Conservation (phyloP, 2,329 filamentous ascomycete species). For the Elsinoe necatrix region DNA sequence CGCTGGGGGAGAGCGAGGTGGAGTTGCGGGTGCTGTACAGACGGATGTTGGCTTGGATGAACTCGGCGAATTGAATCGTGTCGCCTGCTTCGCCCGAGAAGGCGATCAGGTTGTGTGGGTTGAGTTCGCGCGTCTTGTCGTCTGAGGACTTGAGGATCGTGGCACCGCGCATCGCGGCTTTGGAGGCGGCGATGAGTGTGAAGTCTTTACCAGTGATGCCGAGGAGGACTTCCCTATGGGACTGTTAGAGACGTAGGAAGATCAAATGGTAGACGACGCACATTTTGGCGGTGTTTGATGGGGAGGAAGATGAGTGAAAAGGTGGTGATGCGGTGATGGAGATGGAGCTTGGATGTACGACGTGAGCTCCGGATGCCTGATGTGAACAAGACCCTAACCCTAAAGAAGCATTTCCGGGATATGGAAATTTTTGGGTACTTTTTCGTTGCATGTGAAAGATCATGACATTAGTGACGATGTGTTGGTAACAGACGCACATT, state of each 20-base stretch:
- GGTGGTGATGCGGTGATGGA: background rate
- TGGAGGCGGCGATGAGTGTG: constrained; percentile 92
- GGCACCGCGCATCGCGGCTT: constrained; percentile 95
- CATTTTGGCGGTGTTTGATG: constrained; percentile 21
- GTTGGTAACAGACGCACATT: background rate
- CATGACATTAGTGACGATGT: background rate
- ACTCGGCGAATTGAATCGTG: constrained; percentile 99
- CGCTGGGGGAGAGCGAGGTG: constrained; percentile 80
- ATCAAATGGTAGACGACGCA: constrained; percentile 24
- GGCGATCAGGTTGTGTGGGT: constrained; percentile 89
- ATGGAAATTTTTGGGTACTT: constrained; percentile 9
- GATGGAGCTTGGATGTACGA: constrained; percentile 10
- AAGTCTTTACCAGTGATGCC: constrained; percentile 99
- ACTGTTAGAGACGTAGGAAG: constrained; percentile 35
- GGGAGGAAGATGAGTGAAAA: constrained; percentile 27
- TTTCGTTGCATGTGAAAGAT: background rate
- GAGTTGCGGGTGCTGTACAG: constrained; percentile 98
- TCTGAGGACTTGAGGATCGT: constrained; percentile 92
- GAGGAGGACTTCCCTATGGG: constrained; percentile 84
- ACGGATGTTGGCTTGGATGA: constrained; percentile 96
- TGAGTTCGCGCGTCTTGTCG: constrained; percentile 90
- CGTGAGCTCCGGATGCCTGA: constrained; percentile 15
- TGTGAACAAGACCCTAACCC: background rate
- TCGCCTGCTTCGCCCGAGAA: constrained; percentile 95
- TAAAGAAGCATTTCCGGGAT: background rate